A percentile compares a stretch with the other conserved stretches of the same genome.
phyloP scores from a whole-genome alignment of 306 rosid genomes.

The Fragaria ananassa region DNA sequence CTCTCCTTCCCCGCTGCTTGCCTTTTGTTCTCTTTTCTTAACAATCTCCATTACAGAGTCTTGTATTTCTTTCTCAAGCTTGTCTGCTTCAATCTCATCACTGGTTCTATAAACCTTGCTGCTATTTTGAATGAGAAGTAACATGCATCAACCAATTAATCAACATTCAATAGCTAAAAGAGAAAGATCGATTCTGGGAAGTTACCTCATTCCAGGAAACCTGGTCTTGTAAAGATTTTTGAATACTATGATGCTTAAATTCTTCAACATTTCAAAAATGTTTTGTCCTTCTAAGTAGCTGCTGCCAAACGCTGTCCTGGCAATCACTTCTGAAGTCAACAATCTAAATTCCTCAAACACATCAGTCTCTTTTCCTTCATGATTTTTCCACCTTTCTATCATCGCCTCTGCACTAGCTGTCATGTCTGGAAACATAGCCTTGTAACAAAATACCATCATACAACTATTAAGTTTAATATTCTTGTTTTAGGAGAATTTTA shows the following conservation, averaged over 20 bases:
- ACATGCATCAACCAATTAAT: neutral
- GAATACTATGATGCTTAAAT: conserved; percentile 3
- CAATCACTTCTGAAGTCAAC: conserved; percentile 29
- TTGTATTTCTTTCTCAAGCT: neutral
- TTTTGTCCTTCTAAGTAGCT: conserved; percentile 29
- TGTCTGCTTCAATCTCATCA: conserved; percentile 5
- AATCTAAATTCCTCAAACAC: conserved; percentile 25
- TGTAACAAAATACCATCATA: neutral
- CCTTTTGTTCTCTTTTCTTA: neutral
- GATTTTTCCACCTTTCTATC: conserved; percentile 22
- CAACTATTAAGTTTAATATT: neutral
- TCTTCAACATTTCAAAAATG: conserved; percentile 22
- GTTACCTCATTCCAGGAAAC: conserved; percentile 26
- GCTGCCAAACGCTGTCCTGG: conserved; percentile 34
- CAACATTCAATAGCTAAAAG: neutral
- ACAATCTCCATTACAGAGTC: conserved; percentile 6
- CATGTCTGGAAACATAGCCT: conserved; percentile 28
- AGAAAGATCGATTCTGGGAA: neutral
- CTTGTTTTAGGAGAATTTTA: neutral
- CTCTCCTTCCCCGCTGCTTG: neutral
- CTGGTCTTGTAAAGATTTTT: neutral
- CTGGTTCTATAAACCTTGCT: conserved; percentile 4
- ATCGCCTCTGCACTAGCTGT: conserved; percentile 9
- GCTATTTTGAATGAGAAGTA: neutral
- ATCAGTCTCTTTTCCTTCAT: conserved; percentile 30